Conservation (phyloP, 495 filamentous ascomycete genomes). For the Tuber borchii region DNA sequence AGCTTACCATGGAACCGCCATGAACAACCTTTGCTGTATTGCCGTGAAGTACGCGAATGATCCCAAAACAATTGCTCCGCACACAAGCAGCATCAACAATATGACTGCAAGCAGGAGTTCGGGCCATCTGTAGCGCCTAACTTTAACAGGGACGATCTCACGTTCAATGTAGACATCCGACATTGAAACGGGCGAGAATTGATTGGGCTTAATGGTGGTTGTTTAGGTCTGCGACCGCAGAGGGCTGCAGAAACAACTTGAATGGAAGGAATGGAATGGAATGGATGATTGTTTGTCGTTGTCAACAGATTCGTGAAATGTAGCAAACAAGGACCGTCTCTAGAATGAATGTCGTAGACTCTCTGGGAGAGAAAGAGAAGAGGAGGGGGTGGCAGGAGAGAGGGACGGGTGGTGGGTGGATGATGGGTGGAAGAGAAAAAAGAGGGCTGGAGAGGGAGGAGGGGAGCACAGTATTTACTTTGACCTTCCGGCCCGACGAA, state of each 20-base stretch:
- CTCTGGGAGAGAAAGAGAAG: constrained; percentile 7
- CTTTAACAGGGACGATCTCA: constrained; percentile 43
- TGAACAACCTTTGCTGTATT: constrained; percentile 63
- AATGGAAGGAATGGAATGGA: not conserved
- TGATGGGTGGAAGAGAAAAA: constrained; percentile 7
- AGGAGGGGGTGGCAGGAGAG: constrained; percentile 8
- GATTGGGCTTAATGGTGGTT: constrained; percentile 23
- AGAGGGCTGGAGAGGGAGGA: constrained; percentile 11
- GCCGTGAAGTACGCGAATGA: constrained; percentile 79
- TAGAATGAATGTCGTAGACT: constrained; percentile 11
- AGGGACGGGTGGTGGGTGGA: not conserved
- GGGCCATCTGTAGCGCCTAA: constrained; percentile 85
- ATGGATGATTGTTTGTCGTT: not conserved
- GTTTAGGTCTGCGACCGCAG: constrained; percentile 29
- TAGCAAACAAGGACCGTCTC: constrained; percentile 6
- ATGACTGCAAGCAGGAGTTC: constrained; percentile 87
- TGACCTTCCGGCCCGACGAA: constrained; percentile 12
- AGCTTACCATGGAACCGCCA: constrained; percentile 76
- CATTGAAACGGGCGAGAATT: constrained; percentile 22
- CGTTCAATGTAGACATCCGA: constrained; percentile 25
- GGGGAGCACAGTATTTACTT: constrained; percentile 23
- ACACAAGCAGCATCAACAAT: constrained; percentile 78
- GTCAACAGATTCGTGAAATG: not conserved
- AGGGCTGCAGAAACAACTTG: constrained; percentile 10
- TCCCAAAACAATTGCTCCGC: constrained; percentile 71